These are phyloP conservation scores for Prinsepia uniflora DNA, from an alignment of 306 rosid species.

Conservation along the genomic window DNA sequence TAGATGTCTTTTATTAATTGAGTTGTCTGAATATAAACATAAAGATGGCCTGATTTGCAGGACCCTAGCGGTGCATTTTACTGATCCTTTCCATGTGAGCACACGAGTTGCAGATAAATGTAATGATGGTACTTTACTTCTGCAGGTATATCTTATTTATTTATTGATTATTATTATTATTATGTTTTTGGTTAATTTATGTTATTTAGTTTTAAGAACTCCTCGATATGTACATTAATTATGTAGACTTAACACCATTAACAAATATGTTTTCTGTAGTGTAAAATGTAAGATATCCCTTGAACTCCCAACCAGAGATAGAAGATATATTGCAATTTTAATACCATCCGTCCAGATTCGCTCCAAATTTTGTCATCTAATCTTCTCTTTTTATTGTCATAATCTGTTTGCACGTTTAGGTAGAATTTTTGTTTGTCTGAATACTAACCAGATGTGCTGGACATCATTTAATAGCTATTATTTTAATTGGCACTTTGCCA, in stretches of 20 bases:
- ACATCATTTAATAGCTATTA: not conserved
- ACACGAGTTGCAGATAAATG: conserved; percentile 86
- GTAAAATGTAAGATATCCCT: not conserved
- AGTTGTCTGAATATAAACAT: conserved; percentile 17
- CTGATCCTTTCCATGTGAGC: conserved; percentile 87
- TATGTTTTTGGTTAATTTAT: not conserved
- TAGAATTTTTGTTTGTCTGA: not conserved
- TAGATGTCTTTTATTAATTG: conserved; percentile 3
- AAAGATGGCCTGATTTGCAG: conserved; percentile 41
- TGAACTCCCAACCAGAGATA: not conserved
- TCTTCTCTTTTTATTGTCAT: not conserved
- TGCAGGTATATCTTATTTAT: conserved; percentile 56
- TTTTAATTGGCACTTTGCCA: not conserved
- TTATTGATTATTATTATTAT: too few relatives aligned
- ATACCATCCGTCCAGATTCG: not conserved
- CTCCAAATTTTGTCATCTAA: not conserved
- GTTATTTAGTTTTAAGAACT: conserved; percentile 24
- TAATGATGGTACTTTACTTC: conserved; percentile 82
- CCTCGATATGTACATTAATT: conserved; percentile 15
- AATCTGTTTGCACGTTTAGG: not conserved
- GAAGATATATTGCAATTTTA: not conserved
- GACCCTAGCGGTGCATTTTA: conserved; percentile 94
- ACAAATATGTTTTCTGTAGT: not conserved
- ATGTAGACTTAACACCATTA: conserved; percentile 9
- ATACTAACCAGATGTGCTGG: not conserved